Base-by-base conservation (phyloP, 257 asterid genomes). In the Fraxinus anomala region DNA sequence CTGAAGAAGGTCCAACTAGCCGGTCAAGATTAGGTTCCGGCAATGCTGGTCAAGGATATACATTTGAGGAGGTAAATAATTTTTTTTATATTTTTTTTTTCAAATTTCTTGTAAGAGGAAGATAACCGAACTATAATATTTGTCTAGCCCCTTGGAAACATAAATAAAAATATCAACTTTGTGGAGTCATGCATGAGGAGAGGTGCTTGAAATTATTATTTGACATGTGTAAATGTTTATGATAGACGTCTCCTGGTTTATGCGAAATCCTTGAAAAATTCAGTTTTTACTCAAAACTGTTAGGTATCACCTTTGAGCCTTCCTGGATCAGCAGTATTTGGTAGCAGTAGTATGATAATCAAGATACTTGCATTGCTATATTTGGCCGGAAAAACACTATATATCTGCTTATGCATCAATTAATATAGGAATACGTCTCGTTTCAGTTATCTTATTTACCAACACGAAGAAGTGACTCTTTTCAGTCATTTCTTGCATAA, bases 11-110 rank as follows among this genome's bases (percentile, higher is more conserved):
- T 79, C 94, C 96, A 54, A 84, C 92, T 73, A 91, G 89, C 85
- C 86, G 98, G 81, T 89, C 97, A 28, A 96, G 99, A 80, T 86
- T 96, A 79, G 99, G 99, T 79, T 92, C 89, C 65, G 99, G 99
- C 28, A 96, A 96, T 93, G 99, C 99, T 81, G 99, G 99, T 76
- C 99, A 96, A 91, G 99, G 99, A 70, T 96, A 96, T 86, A 93
- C 98, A 56, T 96, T 87, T 81, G 99, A 96, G 79, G 99, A 96
- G 99, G 99, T 96, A 85, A 34, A 72, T 8, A 63, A 24, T 37
- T 7, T 37, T 37, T 54, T 3, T 33, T 33, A 3, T 33, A 26
- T 33, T 3, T 33, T 72, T 33, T 28, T 5, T 61, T 68, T 19
- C 65, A 74, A 36, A 69, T 34, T 63, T 65, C 77, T 67, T 68